Evolutionary conservation across 257 asterid genomes (phyloP), one percentile per base, ranked within the genome.

Genomic region (Scutellaria baicalensis): DNA sequence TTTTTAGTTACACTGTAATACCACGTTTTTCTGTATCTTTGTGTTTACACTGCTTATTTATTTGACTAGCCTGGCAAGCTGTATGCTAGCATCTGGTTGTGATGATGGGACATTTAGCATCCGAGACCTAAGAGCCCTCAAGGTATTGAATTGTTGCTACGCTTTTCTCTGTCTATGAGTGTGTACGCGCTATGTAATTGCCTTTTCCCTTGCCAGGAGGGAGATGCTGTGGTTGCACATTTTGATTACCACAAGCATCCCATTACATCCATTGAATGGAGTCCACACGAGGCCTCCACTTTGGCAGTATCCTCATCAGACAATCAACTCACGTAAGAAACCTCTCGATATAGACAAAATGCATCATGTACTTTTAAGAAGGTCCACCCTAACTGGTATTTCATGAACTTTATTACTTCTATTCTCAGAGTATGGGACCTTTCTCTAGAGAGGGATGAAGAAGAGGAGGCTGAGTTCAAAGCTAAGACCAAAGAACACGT

Each of bases 201-300:
- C 9, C 73, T 31, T 38, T 44, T 58, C 49, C 10, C 11, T 52
- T 67, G 12, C 70, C 84, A 93, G 99, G 93, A 84, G 66, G 97
- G 85, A 76, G 95, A 89, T 10, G 58, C 96, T 6, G 86, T 86
- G 7, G 92, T 89, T 68, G 96, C 93, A 10, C 94, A 83, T 80
- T 91, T 87, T 27, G 90, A 87, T 8, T 89, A 91, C 75, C 99
- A 89, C 77, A 94, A 88, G 73, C 96, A 89, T 73, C 96, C 99
- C 51, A 91, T 93, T 66, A 91, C 99, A 80, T 94, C 99, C 57
- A 86, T 91, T 9, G 97, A 94, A 83, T 91, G 99, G 99, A 89
- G 97, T 68, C 97, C 97, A 0, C 96, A 91, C 31, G 99, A 94
- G 85, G 86, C 92, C 39, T 94, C 97, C 55, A 87, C 96, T 42